Percentiles rank a stretch among this genome's conserved stretches.
These are phyloP conservation scores for Cruciata laevipes DNA, from an alignment of 257 asterid species.

Conservation along the genomic window DNA sequence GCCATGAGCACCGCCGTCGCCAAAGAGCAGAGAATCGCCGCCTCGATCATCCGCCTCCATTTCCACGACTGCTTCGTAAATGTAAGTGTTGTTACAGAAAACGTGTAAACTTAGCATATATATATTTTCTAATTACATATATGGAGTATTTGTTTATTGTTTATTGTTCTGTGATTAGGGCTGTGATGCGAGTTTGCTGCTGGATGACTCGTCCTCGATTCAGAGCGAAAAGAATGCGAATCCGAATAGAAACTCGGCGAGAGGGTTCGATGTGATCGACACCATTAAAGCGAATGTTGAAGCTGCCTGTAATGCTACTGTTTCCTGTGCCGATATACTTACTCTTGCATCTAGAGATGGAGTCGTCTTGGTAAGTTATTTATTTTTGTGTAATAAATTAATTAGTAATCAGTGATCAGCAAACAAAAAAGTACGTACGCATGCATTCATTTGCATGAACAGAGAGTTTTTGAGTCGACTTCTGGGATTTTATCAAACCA, in stretches of 20 bases:
- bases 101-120: neutral
- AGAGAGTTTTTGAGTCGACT: neutral
- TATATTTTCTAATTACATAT: too few species aligned
- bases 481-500: neutral
- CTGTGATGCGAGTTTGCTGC: conserved; percentile 38
- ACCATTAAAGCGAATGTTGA: conserved; percentile 41
- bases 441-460: neutral
- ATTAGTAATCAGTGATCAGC: neutral
- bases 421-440: neutral
- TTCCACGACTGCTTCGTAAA: conserved; percentile 64
- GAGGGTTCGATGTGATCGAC: conserved; percentile 45
- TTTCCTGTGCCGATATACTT: conserved; percentile 46
- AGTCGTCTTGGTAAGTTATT: conserved; percentile 32
- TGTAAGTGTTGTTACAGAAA: conserved; percentile 18
- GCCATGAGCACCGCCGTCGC: conserved; percentile 38
- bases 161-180: conserved; percentile 22
- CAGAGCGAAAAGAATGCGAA: conserved; percentile 42
- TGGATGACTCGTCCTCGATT: conserved; percentile 35
- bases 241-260: conserved; percentile 34
- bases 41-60: conserved; percentile 53
- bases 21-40: conserved; percentile 38
- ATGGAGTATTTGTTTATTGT: neutral
- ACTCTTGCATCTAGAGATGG: conserved; percentile 52
- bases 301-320: conserved; percentile 34
- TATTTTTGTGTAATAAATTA: neutral